Evolutionary conservation across 768 basidiomycete genomes (phyloP), one percentile per base, ranked within the genome.

Genomic region (Kwoniella heveanensis): DNA sequence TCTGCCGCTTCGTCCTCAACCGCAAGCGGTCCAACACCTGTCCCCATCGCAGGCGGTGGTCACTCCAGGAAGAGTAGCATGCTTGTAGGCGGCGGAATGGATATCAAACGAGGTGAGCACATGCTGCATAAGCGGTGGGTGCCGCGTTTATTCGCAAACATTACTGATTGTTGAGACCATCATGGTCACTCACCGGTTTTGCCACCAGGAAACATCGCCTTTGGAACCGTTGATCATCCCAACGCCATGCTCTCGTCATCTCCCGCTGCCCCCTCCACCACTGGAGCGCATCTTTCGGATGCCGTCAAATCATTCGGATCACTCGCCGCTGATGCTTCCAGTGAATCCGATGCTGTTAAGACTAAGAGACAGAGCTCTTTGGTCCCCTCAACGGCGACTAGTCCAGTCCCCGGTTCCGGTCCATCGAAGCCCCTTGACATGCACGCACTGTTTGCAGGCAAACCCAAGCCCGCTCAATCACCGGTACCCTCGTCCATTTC

Each of bases 141-240:
- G 39, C 39, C 39, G 39, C 39, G 17, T 32, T 32, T 13, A 5
- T 32, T 13, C 32, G 32, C 13, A 13, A 32, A 32, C 32, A 32
- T 32, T 13, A 32, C 32, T 32, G 32, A 32, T 32, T 32, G 13
- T 32, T 32, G 5, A 5, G 32, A 6, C 7, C 32, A 32, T 32
- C 32, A 13, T 44, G 9, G 9, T 44, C 19, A 13, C 49, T 59
- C 10, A 50, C 29, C 21, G 27, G n/a, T 46, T 54, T 57, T 17
- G 57, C 27, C 13, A 27, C 22, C 56, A 68, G 69, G 50, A 66
- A 89, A 86, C 56, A 88, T 95, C 69, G 89, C 88, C 54, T 93
- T 94, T 83, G 92, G 92, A 72, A 91, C 91, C 51, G 90, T 93
- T 84, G 88, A 91, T 82, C 89, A 91, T 80, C 85, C 84, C 12